phyloP scores from a whole-genome alignment of 257 asterid species.

The Capsicum baccatum region DNA sequence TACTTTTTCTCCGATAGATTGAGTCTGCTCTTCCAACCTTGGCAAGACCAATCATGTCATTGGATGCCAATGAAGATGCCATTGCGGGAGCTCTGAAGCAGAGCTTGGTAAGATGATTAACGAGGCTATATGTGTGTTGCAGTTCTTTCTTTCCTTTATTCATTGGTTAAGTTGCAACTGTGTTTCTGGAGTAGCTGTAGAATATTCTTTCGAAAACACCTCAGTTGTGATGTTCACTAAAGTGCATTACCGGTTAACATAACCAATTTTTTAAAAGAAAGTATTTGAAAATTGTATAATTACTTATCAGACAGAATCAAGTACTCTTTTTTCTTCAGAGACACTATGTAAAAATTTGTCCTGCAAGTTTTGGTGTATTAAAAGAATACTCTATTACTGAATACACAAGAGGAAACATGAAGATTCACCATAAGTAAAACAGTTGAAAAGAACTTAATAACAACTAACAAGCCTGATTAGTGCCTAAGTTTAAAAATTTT shows the following conservation, averaged over 20 bases:
- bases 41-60: conserved; percentile 92
- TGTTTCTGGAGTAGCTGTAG: not conserved
- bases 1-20: conserved; percentile 62
- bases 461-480: not conserved
- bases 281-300: conserved; percentile 12
- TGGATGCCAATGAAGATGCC: conserved; percentile 96
- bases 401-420: not conserved
- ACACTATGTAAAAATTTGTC: not conserved
- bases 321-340: not conserved
- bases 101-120: conserved; percentile 69
- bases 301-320: not conserved
- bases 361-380: not conserved
- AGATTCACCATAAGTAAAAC: not conserved
- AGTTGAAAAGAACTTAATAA: not conserved
- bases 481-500: not conserved
- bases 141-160: not conserved
- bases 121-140: conserved; percentile 3
- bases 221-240: not conserved
- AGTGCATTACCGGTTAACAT: not conserved
- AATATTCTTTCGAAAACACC: not conserved
- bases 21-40: conserved; percentile 94
- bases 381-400: conserved; percentile 10
- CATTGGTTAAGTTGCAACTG: not conserved
- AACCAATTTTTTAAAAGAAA: conserved; percentile 4
- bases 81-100: conserved; percentile 85